Evolutionary conservation across 1,284 basidiomycete species (phyloP), one percentile per base, ranked within the genome.

Genomic region (Ceratobasidium sp.): DNA sequence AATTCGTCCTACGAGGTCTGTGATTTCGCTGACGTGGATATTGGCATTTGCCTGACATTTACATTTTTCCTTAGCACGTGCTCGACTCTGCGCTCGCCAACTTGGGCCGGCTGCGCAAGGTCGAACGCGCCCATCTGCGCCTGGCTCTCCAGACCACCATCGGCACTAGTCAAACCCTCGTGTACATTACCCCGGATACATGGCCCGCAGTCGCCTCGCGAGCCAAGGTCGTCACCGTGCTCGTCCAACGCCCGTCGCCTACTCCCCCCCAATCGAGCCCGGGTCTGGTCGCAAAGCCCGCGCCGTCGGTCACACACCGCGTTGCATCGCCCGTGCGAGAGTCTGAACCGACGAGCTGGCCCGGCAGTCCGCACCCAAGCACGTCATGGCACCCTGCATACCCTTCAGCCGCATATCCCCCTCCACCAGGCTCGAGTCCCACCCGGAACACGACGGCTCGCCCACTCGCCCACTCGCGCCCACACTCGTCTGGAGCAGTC

Each of bases 1-100:
- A 66, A 33, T 20, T 66, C 62, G 35, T 75, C 73, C n/a, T 75
- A 75, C 35, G 73, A 75, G 73, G 73, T 75, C 18, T 8, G 73
- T 75, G 8, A 27, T 30, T 50, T 57, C 46, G 57, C 8, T 41
- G 70, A 35, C 59, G 35, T 52, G 35, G 18, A 16, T 62, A 74
- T 74, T 62, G 12, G 64, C 59, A 35, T 38, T 5, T 18, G 48
- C 48, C 46, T 50, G 20, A 20, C 33, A 27, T 68, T 68, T 68
- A 23, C 65, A 30, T 46, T 60, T 73, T 48, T 73, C 38, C 30
- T 20, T 74, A 75, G 73, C 73, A 75, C 73, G 73, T 75, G 73
- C 73, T 75, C 23, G 73, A 75, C 44, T 66, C 73, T 7, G 73
- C 73, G 50, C 73, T 75, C 73, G 16, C 73, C 41, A 55, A 75